Evolutionary conservation across 2,329 filamentous ascomycete genomes (phyloP).

Genomic region (Macrophomina phaseolina): DNA sequence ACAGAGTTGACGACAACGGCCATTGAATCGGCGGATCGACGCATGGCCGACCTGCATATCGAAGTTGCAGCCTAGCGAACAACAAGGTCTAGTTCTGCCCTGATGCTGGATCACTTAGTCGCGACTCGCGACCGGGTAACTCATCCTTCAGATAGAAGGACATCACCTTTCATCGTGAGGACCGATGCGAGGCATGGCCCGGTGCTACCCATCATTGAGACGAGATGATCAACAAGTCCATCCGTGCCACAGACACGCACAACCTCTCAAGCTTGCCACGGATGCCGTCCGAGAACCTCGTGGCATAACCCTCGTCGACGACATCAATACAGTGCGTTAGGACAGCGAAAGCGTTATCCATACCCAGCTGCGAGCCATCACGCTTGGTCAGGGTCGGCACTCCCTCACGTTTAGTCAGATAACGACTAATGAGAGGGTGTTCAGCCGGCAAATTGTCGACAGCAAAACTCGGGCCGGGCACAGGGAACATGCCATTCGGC

Average conservation of each 20-base stretch:
- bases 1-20: neutral
- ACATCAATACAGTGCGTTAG: constrained; percentile 59
- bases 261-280: constrained; percentile 57
- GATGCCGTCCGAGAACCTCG: constrained; percentile 61
- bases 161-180: neutral
- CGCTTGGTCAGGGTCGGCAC: constrained; percentile 58
- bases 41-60: constrained; percentile 1
- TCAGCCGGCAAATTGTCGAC: constrained; percentile 59
- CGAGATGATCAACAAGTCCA: neutral
- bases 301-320: constrained; percentile 59
- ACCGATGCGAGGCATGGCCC: neutral
- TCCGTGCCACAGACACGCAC: neutral
- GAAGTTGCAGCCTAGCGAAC: neutral
- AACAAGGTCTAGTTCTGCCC: neutral
- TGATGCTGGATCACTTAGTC: neutral
- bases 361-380: constrained; percentile 54
- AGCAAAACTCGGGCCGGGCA: constrained; percentile 51
- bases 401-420: constrained; percentile 60
- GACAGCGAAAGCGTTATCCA: constrained; percentile 56
- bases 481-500: constrained; percentile 45
- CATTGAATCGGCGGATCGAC: neutral
- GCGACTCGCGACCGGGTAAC: neutral
- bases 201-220: neutral
- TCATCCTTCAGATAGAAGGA: neutral
- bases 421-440: constrained; percentile 57